Percentiles rank a stretch among this genome's conserved stretches.
Evolutionary conservation across 768 basidiomycete species (phyloP).

Genomic region (Rhodotorula taiwanensis): DNA sequence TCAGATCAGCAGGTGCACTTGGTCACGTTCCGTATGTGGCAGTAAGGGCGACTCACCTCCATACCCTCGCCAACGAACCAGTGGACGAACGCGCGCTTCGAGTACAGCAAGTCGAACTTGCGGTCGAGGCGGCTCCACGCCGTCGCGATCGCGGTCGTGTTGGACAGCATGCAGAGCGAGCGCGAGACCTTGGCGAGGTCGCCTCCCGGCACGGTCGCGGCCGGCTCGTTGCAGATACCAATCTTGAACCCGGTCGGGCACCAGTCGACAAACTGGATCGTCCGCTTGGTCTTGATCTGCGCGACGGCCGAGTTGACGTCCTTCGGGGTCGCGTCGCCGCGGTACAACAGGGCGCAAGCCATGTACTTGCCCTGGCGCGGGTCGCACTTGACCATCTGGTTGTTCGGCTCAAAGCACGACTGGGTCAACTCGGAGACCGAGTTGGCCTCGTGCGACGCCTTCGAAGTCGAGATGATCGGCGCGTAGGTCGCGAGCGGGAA

Average conservation of each 20-base stretch:
- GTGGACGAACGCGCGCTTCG: constrained; percentile 44
- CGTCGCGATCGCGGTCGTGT: constrained; percentile 86
- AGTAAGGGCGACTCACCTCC: constrained; percentile 42
- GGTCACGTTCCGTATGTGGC: constrained; percentile 41
- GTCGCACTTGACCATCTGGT: constrained; percentile 96
- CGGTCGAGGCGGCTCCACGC: constrained; percentile 94
- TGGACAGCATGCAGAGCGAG: constrained; percentile 95
- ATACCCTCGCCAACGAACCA: constrained; percentile 86
- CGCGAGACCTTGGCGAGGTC: constrained; percentile 90
- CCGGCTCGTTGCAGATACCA: constrained; percentile 94
- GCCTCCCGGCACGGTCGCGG: constrained; percentile 83
- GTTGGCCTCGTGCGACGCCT: constrained; percentile 93
- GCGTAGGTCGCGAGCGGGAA: constrained; percentile 96
- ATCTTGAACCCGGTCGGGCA: constrained; percentile 98
- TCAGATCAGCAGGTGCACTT: background rate
- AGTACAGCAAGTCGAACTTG: constrained; percentile 90
- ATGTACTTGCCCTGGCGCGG: constrained; percentile 98
- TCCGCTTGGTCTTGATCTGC: constrained; percentile 92
- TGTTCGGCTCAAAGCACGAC: constrained; percentile 91
- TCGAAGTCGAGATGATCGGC: constrained; percentile 83
- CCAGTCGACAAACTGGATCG: constrained; percentile 98
- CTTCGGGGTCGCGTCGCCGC: constrained; percentile 40
- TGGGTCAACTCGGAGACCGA: constrained; percentile 97
- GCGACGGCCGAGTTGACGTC: constrained; percentile 88
- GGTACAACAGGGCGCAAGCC: constrained; percentile 42